Evolutionary conservation across 495 filamentous ascomycete species (phyloP).

Genomic region (Pyronema omphalodes): DNA sequence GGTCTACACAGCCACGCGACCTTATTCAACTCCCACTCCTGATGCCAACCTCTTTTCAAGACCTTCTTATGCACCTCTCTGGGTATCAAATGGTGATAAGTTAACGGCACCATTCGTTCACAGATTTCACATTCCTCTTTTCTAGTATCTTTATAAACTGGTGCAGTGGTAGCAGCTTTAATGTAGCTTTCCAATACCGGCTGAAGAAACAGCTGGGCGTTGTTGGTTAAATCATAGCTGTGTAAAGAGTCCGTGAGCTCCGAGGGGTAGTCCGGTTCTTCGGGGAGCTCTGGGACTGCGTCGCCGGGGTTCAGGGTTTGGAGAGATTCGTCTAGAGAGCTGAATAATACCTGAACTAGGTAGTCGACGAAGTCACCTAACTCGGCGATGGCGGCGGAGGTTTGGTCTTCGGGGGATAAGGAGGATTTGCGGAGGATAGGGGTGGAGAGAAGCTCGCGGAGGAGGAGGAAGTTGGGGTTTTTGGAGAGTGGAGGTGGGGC

Average conservation of each 20-base stretch:
- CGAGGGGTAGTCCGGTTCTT: constrained; percentile 26
- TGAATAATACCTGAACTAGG: constrained; percentile 50
- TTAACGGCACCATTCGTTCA: constrained; percentile 53
- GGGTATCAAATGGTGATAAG: constrained; percentile 76
- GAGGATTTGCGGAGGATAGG: constrained; percentile 34
- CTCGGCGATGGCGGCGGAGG: constrained; percentile 38
- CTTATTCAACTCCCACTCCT: constrained; percentile 51
- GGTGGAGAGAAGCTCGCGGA: constrained; percentile 41
- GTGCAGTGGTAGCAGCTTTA: constrained; percentile 33
- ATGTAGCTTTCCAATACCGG: constrained; percentile 45
- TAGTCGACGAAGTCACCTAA: constrained; percentile 61
- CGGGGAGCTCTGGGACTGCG: constrained; percentile 27
- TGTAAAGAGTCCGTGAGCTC: constrained; percentile 46
- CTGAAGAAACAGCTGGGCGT: constrained; percentile 37
- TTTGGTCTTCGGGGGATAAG: constrained; percentile 25
- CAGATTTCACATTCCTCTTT: constrained; percentile 55
- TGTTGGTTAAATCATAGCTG: constrained; percentile 34
- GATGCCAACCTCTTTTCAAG: constrained; percentile 64
- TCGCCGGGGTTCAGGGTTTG: constrained; percentile 35
- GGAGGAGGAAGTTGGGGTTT: constrained; percentile 40
- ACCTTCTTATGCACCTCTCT: constrained; percentile 59
- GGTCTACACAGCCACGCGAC: constrained; percentile 77
- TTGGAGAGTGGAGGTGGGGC: constrained; percentile 15
- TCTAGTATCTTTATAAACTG: constrained; percentile 38
- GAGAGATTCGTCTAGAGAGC: constrained; percentile 39